Conservation (phyloP, 2,329 filamentous ascomycete genomes). For the Blastomyces gilchristii region DNA sequence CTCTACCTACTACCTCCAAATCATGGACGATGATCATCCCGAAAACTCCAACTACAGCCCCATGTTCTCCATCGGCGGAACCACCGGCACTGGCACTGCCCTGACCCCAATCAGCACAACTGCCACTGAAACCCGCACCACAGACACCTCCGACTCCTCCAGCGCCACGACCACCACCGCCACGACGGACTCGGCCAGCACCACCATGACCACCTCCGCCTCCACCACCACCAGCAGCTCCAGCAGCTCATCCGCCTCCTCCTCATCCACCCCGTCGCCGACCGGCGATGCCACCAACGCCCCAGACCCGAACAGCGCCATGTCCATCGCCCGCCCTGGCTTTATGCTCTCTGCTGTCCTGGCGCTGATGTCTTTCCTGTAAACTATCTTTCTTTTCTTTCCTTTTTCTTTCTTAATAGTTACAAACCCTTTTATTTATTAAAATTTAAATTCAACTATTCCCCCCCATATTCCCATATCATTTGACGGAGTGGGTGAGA, state of each 20-base stretch:
- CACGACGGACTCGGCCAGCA: too few relatives aligned
- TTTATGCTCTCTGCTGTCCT: conserved; percentile 12
- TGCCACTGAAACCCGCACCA: conserved; percentile 21
- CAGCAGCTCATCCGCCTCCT: too few relatives aligned
- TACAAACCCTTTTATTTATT: too few relatives aligned
- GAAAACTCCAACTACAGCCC: conserved; percentile 43
- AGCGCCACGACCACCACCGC: conserved; percentile 8
- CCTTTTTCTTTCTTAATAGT: too few relatives aligned
- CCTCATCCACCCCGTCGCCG: conserved; percentile 2
- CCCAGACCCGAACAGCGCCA: conserved; percentile 13
- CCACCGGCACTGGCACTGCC: conserved; percentile 29
- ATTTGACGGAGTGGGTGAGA: too few relatives aligned
- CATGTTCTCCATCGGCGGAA: conserved; percentile 41
- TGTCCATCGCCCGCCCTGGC: conserved; percentile 12
- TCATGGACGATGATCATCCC: conserved; percentile 39
- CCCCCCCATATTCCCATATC: too few relatives aligned
- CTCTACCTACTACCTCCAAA: conserved; percentile 44
- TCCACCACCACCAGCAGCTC: conserved; percentile 5
- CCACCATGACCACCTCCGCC: too few relatives aligned
- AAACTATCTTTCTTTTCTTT: background rate
- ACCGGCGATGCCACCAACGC: background rate
- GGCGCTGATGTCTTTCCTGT: conserved; percentile 15
- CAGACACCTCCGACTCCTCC: conserved; percentile 18
- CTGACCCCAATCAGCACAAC: conserved; percentile 20
- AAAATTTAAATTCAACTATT: too few relatives aligned